Evolutionary conservation across 768 basidiomycete species (phyloP).

Genomic region (Kwoniella dendrophila): DNA sequence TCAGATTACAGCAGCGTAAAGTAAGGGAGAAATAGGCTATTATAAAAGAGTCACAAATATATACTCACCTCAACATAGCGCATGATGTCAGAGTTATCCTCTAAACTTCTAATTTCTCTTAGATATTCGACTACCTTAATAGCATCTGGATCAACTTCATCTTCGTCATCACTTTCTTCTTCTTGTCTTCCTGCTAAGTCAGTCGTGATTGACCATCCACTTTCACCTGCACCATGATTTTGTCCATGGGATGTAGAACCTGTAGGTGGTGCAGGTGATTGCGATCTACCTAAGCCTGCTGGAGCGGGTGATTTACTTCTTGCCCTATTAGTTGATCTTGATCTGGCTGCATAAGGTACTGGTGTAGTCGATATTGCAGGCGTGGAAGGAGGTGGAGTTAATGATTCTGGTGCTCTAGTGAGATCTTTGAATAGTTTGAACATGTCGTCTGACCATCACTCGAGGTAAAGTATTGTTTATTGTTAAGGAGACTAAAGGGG

Average conservation of each 20-base stretch:
- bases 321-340: slow-evolving; percentile 13
- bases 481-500: no score
- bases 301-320: slow-evolving; percentile 20
- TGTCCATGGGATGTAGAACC: neutral
- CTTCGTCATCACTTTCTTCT: slow-evolving; percentile 26
- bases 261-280: slow-evolving; percentile 1
- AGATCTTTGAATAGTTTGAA: slow-evolving; percentile 54
- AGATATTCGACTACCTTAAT: slow-evolving; percentile 31
- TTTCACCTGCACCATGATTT: slow-evolving; percentile 14
- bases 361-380: slow-evolving; percentile 9
- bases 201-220: slow-evolving; percentile 19
- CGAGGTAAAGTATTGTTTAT: no score
- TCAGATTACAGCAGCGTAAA: no score
- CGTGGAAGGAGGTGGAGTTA: slow-evolving; percentile 28
- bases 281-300: slow-evolving; percentile 1
- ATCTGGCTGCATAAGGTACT: slow-evolving; percentile 6
- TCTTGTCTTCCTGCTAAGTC: slow-evolving; percentile 13
- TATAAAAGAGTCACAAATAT: no score
- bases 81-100: slow-evolving; percentile 33
- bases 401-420: slow-evolving; percentile 41
- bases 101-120: slow-evolving; percentile 25
- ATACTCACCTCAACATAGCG: slow-evolving; percentile 41
- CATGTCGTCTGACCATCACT: slow-evolving; percentile 28
- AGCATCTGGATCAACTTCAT: slow-evolving; percentile 35
- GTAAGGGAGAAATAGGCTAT: no score